Conservation (phyloP, 805 yeast species). For the Cyberlindnera subsufficiens region DNA sequence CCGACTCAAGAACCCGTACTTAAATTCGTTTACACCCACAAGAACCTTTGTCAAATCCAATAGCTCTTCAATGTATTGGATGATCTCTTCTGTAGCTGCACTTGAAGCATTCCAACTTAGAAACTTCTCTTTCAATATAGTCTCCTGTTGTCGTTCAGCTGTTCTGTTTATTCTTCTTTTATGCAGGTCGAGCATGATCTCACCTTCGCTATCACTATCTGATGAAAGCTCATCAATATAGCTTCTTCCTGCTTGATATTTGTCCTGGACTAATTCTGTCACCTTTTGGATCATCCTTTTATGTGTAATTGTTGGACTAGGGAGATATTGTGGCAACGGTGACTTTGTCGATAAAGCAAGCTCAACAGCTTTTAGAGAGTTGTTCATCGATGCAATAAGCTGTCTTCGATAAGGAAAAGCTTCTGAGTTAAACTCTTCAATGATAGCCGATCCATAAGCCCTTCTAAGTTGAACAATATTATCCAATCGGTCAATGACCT, state of each 20-base stretch:
- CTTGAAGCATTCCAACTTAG: slow-evolving; percentile 48
- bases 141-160: slow-evolving; percentile 21
- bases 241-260: slow-evolving; percentile 13
- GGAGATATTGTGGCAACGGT: slow-evolving; percentile 46
- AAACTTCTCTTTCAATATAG: slow-evolving; percentile 30
- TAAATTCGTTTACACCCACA: slow-evolving; percentile 44
- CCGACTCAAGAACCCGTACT: slow-evolving; percentile 45
- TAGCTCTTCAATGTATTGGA: slow-evolving; percentile 43
- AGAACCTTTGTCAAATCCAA: slow-evolving; percentile 34
- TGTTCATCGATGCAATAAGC: slow-evolving; percentile 33
- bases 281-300: slow-evolving; percentile 38
- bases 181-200: slow-evolving; percentile 13
- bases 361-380: slow-evolving; percentile 35
- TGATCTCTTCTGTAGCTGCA: slow-evolving; percentile 43
- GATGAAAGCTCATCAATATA: background rate
- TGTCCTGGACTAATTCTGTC: slow-evolving; percentile 28
- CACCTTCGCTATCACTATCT: slow-evolving; percentile 22
- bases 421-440: slow-evolving; percentile 35
- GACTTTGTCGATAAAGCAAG: slow-evolving; percentile 37
- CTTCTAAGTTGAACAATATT: slow-evolving; percentile 37
- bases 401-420: slow-evolving; percentile 41
- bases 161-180: slow-evolving; percentile 1
- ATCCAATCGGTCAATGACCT: slow-evolving; percentile 42
- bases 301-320: slow-evolving; percentile 44
- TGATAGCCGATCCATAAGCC: slow-evolving; percentile 39